Evolutionary conservation across 2,329 filamentous ascomycete genomes (phyloP).

Genomic region (Talaromyces funiculosus): DNA sequence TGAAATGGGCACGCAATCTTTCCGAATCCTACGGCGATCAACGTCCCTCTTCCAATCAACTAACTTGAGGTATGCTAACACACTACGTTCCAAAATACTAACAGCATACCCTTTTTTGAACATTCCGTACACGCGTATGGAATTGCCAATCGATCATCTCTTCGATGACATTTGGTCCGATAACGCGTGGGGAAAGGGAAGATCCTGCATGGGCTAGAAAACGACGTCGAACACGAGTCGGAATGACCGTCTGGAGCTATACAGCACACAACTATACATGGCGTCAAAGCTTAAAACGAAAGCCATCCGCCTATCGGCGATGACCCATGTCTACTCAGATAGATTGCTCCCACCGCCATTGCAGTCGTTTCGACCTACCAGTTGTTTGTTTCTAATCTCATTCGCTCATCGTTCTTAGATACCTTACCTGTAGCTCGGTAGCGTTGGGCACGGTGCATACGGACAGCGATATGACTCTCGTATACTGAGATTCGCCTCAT

Average conservation of each 20-base stretch:
- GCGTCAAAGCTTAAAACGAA: neutral
- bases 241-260: neutral
- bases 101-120: neutral
- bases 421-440: neutral
- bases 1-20: too few relatives aligned
- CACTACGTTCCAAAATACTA: neutral
- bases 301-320: neutral
- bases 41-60: neutral
- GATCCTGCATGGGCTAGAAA: neutral
- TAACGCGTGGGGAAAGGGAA: neutral
- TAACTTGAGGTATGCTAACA: neutral
- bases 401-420: neutral
- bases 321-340: neutral
- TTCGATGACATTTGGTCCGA: neutral
- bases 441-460: neutral
- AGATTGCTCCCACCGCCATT: neutral
- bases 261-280: neutral
- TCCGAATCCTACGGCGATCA: neutral
- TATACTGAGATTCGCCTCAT: neutral
- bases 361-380: slow-evolving; percentile 4
- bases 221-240: neutral
- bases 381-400: neutral
- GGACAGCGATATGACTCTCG: neutral
- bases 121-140: neutral
- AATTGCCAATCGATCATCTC: neutral